phyloP scores from a whole-genome alignment of 345 rosid genomes.

The Triadica sebifera region DNA sequence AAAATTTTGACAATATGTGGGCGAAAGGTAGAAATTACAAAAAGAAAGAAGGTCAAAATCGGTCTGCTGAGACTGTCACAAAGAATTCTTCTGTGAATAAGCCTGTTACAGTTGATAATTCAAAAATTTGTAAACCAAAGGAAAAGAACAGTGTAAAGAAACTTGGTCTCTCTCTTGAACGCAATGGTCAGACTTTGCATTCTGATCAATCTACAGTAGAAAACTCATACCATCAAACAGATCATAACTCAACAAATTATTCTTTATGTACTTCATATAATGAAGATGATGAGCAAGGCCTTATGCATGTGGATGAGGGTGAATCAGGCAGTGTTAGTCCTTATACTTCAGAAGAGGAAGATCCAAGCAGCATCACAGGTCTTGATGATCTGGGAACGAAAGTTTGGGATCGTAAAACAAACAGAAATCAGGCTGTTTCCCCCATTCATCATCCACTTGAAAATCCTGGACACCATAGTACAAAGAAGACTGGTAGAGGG shows the following conservation, averaged over 20 bases:
- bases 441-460: conserved; percentile 97
- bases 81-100: conserved; percentile 38
- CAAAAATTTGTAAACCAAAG: conserved; percentile 30
- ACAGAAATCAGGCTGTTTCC: conserved; percentile 66
- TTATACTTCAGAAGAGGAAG: conserved; percentile 81
- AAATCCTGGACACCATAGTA: conserved; percentile 45
- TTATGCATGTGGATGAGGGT: conserved; percentile 30
- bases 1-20: conserved; percentile 96
- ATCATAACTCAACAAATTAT: conserved; percentile 33
- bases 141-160: conserved; percentile 32
- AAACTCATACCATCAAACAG: conserved; percentile 29
- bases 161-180: conserved; percentile 24
- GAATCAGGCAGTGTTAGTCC: conserved; percentile 61
- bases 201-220: conserved; percentile 18
- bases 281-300: conserved; percentile 51
- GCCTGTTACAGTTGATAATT: conserved; percentile 26
- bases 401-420: conserved; percentile 95
- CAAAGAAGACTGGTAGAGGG: conserved; percentile 50
- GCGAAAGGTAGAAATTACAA: conserved; percentile 87
- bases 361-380: conserved; percentile 59
- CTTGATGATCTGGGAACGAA: conserved; percentile 86
- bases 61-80: conserved; percentile 36
- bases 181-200: conserved; percentile 23
- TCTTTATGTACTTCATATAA: conserved; percentile 40
- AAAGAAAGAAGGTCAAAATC: conserved; percentile 49